Evolutionary conservation across 163 green algal genomes (phyloP).

Genomic region (Scenedesmus sp.): DNA sequence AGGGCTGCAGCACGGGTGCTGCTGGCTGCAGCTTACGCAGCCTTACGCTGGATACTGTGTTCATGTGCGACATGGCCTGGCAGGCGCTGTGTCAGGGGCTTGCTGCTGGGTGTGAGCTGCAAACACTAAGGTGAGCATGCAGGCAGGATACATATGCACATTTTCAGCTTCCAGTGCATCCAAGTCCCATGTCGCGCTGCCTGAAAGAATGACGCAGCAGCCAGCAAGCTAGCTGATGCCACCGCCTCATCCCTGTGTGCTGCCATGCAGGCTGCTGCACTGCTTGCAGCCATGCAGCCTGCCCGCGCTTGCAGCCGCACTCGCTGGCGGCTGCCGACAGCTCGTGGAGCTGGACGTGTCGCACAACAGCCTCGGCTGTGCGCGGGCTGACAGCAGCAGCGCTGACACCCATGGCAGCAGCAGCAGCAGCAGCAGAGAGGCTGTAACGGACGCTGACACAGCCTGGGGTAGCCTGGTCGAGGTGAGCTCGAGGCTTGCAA

Average conservation of each 20-base stretch:
- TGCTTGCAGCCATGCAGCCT: neutral
- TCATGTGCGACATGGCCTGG: conserved; percentile 41
- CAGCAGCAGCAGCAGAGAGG: neutral
- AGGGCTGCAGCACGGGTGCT: neutral
- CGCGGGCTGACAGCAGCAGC: neutral
- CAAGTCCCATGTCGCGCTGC: too few species aligned
- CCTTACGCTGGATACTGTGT: conserved; percentile 20
- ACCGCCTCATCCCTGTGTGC: conserved; percentile 5
- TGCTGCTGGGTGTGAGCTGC: conserved; percentile 5
- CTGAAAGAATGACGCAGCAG: too few species aligned
- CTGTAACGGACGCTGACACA: neutral
- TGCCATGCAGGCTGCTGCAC: neutral
- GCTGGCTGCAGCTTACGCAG: conserved; percentile 3
- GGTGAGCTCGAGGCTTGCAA: neutral
- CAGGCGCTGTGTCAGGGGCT: neutral
- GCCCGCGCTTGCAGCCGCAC: neutral
- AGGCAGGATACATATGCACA: neutral
- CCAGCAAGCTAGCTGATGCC: neutral
- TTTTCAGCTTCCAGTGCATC: too few species aligned
- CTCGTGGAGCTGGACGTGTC: conserved; percentile 32
- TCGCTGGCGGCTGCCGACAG: conserved; percentile 18
- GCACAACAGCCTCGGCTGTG: neutral
- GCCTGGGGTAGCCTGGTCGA: conserved; percentile 16
- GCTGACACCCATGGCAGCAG: too few species aligned
- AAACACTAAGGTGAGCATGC: conserved; percentile 9